These are phyloP conservation scores for Leucosporidium scottii DNA, from an alignment of 768 basidiomycete genomes.

Conservation along the genomic window DNA sequence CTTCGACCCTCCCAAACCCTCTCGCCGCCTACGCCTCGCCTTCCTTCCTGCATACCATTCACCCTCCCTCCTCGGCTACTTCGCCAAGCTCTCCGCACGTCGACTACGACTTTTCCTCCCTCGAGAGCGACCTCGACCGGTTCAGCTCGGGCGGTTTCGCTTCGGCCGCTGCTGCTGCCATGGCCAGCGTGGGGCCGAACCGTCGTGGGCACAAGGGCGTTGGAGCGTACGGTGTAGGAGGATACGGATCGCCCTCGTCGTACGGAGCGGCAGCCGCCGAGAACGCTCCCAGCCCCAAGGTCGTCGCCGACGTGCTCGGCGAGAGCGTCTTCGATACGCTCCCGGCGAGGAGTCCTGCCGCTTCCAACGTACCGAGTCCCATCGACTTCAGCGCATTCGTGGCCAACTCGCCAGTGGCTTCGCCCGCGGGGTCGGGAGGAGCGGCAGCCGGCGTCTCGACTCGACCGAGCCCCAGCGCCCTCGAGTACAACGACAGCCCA, in stretches of 20 bases:
- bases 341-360: neutral
- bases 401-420: neutral
- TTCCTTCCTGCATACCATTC: neutral
- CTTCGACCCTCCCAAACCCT: neutral
- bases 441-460: neutral
- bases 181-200: constrained; percentile 23
- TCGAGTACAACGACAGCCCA: neutral
- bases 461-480: neutral
- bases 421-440: neutral
- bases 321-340: constrained; percentile 10
- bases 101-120: constrained; percentile 30
- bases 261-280: neutral
- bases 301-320: constrained; percentile 22
- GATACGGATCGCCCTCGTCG: neutral
- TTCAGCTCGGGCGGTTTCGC: constrained; percentile 32
- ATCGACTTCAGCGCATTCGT: constrained; percentile 5
- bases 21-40: neutral
- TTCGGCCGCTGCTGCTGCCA: constrained; percentile 28
- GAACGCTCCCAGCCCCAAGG: constrained; percentile 13
- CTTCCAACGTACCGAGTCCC: neutral
- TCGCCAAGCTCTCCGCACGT: neutral
- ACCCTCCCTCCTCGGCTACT: neutral
- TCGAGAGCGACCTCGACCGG: constrained; percentile 32
- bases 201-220: constrained; percentile 7
- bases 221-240: constrained; percentile 20